A percentile compares a stretch with the other conserved stretches of the same genome.
phyloP scores from a whole-genome alignment of 2,329 filamentous ascomycete species.

The Talaromyces sp. region DNA sequence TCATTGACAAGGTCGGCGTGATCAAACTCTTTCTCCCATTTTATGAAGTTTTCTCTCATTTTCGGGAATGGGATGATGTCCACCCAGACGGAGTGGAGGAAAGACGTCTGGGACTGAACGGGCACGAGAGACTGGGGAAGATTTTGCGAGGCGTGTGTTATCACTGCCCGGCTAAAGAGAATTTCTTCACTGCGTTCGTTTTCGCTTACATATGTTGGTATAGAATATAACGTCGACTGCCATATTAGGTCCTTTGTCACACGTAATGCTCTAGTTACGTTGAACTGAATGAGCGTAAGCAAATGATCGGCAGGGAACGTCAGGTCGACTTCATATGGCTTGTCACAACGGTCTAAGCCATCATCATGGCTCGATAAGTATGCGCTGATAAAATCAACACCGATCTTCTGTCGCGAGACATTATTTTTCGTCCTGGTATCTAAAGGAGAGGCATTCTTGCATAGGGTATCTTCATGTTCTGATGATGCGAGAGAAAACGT shows the following conservation, averaged over 20 bases:
- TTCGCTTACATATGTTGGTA: background rate
- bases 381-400: background rate
- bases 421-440: background rate
- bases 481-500: background rate
- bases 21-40: background rate
- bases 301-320: background rate
- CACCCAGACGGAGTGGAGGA: background rate
- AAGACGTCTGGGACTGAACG: background rate
- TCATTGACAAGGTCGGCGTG: background rate
- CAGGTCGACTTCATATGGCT: background rate
- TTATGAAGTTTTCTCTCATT: background rate
- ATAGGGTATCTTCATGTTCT: background rate
- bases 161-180: background rate
- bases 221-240: background rate
- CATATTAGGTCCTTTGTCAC: background rate
- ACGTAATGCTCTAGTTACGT: background rate
- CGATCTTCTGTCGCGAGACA: background rate
- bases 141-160: background rate
- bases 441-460: background rate
- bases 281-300: background rate
- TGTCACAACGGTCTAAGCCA: background rate
- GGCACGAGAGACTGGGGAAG: background rate
- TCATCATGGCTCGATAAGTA: background rate
- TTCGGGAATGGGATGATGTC: background rate
- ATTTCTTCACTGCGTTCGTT: background rate